A percentile compares a stretch with the other conserved stretches of the same genome.
Conservation (phyloP, 305 asterid genomes). For the Galium porrigens region DNA sequence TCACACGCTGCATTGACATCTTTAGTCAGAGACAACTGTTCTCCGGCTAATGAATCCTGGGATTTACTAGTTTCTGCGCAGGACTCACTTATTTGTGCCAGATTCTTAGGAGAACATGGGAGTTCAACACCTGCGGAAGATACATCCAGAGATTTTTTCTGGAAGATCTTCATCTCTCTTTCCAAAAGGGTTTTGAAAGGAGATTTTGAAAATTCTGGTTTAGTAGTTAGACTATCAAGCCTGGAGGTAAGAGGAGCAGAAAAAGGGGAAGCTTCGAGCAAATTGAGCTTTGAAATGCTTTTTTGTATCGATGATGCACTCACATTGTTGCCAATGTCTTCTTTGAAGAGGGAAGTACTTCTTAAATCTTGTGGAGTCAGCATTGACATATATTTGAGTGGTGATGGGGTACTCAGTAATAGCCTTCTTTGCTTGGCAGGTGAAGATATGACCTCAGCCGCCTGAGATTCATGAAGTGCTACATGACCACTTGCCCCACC, state of each 20-base stretch:
- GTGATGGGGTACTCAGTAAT: slow-evolving; percentile 26
- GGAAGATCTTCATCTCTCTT: slow-evolving; percentile 18
- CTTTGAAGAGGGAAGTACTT: slow-evolving; percentile 30
- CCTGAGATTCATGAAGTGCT: slow-evolving; percentile 29
- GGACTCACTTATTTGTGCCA: slow-evolving; percentile 18
- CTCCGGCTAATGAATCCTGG: slow-evolving; percentile 18
- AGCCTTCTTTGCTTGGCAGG: slow-evolving; percentile 29
- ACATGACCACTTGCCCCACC: slow-evolving; percentile 24
- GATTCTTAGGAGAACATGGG: slow-evolving; percentile 23
- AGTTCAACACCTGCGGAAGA: slow-evolving; percentile 20
- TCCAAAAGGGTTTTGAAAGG: slow-evolving; percentile 25
- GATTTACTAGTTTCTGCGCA: slow-evolving; percentile 18
- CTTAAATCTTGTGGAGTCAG: slow-evolving; percentile 35
- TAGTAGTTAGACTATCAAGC: slow-evolving; percentile 38
- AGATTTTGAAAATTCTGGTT: slow-evolving; percentile 32
- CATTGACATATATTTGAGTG: slow-evolving; percentile 27
- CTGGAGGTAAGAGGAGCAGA: slow-evolving; percentile 42
- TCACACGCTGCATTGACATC: slow-evolving; percentile 20
- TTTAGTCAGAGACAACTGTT: slow-evolving; percentile 24
- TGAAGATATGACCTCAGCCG: slow-evolving; percentile 29
- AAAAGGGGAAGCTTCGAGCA: slow-evolving; percentile 49
- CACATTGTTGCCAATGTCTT: slow-evolving; percentile 22
- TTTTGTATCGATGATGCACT: slow-evolving; percentile 50
- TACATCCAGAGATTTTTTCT: slow-evolving; percentile 23
- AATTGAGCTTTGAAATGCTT: slow-evolving; percentile 67